A percentile compares a stretch with the other conserved stretches of the same genome.
phyloP scores from a whole-genome alignment of 345 rosid genomes.

The Psidium guajava region DNA sequence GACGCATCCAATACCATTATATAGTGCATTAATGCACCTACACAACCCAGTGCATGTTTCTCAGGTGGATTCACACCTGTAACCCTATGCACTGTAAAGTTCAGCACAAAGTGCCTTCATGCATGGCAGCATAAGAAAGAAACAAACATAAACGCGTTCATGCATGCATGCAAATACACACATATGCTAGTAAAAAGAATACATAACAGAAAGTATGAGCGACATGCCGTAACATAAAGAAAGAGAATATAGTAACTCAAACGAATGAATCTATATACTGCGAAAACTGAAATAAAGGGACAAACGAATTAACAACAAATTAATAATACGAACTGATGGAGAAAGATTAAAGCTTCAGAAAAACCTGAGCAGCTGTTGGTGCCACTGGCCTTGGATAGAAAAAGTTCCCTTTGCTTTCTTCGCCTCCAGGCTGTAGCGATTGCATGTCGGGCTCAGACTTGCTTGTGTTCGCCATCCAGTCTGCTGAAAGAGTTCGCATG shows the following conservation, averaged over 20 bases:
- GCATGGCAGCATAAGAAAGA: not conserved
- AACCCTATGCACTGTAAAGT: not conserved
- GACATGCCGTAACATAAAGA: not conserved
- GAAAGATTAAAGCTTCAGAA: not conserved
- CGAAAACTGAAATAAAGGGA: not conserved
- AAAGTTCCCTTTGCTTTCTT: slow-evolving; percentile 65
- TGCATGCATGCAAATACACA: not conserved
- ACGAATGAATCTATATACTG: not conserved
- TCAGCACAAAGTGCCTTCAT: not conserved
- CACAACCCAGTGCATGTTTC: not conserved
- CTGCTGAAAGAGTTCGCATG: slow-evolving; percentile 99
- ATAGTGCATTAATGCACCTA: not conserved
- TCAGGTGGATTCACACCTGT: not conserved
- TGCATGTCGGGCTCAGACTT: slow-evolving; percentile 73
- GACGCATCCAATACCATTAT: not conserved
- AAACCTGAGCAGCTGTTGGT: slow-evolving; percentile 95
- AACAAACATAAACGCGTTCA: not conserved
- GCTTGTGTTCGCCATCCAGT: slow-evolving; percentile 98
- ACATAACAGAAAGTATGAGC: not conserved
- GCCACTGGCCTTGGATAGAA: slow-evolving; percentile 97
- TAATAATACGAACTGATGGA: not conserved
- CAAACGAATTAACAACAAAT: not conserved
- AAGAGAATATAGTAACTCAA: not conserved
- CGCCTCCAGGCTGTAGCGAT: slow-evolving; percentile 60
- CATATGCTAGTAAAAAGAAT: not conserved